Conservation (phyloP, 2,329 filamentous ascomycete species). For the Hawksworthiomyces lignivorus region DNA sequence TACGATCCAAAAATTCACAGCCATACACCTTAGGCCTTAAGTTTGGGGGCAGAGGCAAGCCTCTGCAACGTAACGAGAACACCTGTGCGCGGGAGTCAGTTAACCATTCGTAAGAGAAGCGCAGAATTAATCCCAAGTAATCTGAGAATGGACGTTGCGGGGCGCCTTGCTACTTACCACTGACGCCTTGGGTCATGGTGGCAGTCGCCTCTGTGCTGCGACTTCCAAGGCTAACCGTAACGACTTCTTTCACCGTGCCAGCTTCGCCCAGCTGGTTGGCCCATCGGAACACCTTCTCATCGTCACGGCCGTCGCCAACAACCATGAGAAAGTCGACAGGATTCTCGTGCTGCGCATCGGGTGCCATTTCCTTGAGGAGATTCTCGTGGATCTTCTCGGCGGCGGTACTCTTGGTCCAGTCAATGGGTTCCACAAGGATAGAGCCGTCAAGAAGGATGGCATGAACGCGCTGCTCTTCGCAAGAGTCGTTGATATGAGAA, state of each 20-base stretch:
- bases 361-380: slow-evolving; percentile 34
- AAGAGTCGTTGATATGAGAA: slow-evolving; percentile 91
- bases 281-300: slow-evolving; percentile 92
- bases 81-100: slow-evolving; percentile 13
- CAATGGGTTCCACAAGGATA: slow-evolving; percentile 75
- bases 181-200: slow-evolving; percentile 85
- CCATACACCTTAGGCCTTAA: no score
- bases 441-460: slow-evolving; percentile 74
- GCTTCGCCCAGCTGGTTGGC: slow-evolving; percentile 65
- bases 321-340: slow-evolving; percentile 80
- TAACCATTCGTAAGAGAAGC: no score
- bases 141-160: no score
- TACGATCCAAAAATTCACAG: no score
- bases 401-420: slow-evolving; percentile 83
- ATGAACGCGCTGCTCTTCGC: slow-evolving; percentile 73
- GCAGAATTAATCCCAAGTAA: no score
- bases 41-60: slow-evolving; percentile 11
- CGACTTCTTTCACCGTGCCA: slow-evolving; percentile 57
- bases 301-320: slow-evolving; percentile 83
- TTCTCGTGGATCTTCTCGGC: slow-evolving; percentile 64
- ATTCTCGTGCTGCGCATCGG: slow-evolving; percentile 25
- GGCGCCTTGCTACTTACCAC: slow-evolving; percentile 56
- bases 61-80: slow-evolving; percentile 16
- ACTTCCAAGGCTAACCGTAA: slow-evolving; percentile 79
- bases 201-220: slow-evolving; percentile 81